Percentiles rank a stretch among this genome's conserved stretches.
phyloP scores from a whole-genome alignment of 345 rosid species.

The Carallia brachiata region DNA sequence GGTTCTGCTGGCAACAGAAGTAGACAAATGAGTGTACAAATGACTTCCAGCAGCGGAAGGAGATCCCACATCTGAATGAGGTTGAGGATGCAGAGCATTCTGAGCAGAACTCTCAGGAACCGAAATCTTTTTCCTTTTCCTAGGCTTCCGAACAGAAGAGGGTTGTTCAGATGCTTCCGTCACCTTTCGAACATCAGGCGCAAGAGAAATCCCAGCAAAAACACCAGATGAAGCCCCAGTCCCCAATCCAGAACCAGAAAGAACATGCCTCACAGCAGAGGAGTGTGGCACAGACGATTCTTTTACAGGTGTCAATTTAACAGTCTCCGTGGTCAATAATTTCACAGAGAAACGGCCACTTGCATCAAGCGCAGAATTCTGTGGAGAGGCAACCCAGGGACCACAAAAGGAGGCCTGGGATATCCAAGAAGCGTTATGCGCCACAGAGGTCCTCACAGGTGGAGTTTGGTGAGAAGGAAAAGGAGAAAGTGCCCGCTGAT shows the following conservation, averaged over 20 bases:
- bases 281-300: conserved; percentile 50
- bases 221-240: conserved; percentile 43
- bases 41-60: conserved; percentile 40
- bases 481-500: conserved; percentile 63
- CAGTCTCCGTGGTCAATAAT: conserved; percentile 54
- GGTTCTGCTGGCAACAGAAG: conserved; percentile 38
- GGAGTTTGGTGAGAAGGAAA: conserved; percentile 71
- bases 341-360: conserved; percentile 50
- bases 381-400: conserved; percentile 74
- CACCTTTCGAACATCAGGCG: conserved; percentile 43
- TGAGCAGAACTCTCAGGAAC: conserved; percentile 48
- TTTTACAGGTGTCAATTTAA: conserved; percentile 56
- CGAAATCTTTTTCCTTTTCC: conserved; percentile 73
- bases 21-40: conserved; percentile 30
- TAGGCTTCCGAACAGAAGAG: conserved; percentile 56
- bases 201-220: conserved; percentile 40
- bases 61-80: conserved; percentile 37
- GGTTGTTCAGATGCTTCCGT: conserved; percentile 46
- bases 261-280: conserved; percentile 45
- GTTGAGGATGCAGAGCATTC: conserved; percentile 41
- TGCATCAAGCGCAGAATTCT: conserved; percentile 53
- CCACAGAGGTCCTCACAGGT: conserved; percentile 52
- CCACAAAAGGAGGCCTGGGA: conserved; percentile 65
- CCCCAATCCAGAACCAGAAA: conserved; percentile 32
- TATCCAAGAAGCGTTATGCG: conserved; percentile 67